Conservation (phyloP, 176 grass and related monocot species). For the Dendrocalamus sinicus region DNA sequence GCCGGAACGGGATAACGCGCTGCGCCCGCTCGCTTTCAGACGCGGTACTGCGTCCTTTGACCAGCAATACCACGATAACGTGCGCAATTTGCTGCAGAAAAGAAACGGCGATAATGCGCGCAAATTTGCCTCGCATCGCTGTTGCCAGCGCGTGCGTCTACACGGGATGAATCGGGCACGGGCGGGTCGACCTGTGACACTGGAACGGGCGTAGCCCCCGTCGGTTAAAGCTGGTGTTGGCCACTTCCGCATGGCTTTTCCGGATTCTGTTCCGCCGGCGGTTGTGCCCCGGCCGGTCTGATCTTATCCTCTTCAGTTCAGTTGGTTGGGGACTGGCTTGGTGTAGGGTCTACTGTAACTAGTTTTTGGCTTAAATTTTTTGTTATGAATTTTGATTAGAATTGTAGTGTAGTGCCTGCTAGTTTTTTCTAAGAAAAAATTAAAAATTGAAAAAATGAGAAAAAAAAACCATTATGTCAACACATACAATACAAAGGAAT, state of each 20-base stretch:
- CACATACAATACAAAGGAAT: too few species aligned
- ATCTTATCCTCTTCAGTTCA: constrained; percentile 43
- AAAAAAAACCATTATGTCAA: too few species aligned
- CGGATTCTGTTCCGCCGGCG: constrained; percentile 29
- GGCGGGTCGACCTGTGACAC: background rate
- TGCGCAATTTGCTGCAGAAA: constrained; percentile 16
- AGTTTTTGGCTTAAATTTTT: too few species aligned
- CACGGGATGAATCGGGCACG: background rate
- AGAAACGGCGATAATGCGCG: too few species aligned
- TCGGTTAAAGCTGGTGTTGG: background rate
- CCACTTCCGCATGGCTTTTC: background rate
- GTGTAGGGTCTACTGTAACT: background rate
- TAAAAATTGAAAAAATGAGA: too few species aligned
- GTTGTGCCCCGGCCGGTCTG: background rate
- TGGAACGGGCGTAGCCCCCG: background rate
- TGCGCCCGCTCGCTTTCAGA: constrained; percentile 20
- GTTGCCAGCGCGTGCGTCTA: background rate
- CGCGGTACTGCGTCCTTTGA: constrained; percentile 19
- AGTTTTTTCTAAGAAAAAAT: too few species aligned
- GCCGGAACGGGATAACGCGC: constrained; percentile 22
- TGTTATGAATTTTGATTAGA: too few species aligned
- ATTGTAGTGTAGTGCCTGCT: too few species aligned
- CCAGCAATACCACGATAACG: background rate
- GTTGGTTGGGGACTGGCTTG: constrained; percentile 13
- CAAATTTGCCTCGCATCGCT: background rate